phyloP scores from a whole-genome alignment of 352 stramenopile species.

The Peronospora destructor region DNA sequence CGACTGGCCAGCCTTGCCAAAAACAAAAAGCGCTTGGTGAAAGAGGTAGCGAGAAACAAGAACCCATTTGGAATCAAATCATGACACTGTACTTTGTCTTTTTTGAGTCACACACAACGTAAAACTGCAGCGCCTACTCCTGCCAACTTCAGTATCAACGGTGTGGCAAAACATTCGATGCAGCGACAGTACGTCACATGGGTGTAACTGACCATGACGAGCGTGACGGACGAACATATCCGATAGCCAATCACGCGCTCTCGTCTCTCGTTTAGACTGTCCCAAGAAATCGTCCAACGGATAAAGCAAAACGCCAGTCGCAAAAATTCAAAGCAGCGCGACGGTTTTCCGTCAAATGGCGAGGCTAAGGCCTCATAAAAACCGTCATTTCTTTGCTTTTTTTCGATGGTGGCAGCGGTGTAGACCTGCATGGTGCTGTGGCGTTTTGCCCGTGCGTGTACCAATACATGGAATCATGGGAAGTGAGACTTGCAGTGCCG shows the following conservation, averaged over 20 bases:
- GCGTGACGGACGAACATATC: conserved; percentile 57
- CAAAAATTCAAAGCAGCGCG: not conserved
- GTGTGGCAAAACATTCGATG: conserved; percentile 12
- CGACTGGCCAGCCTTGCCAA: too few species aligned
- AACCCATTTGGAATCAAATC: too few species aligned
- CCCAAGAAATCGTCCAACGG: not conserved
- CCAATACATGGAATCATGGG: too few species aligned
- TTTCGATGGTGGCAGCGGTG: not conserved
- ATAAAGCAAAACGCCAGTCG: not conserved
- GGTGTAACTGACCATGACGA: conserved; percentile 42
- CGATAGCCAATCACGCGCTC: conserved; percentile 22
- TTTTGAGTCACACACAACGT: not conserved
- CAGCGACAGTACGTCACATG: conserved; percentile 16
- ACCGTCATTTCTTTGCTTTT: not conserved
- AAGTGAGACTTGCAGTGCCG: too few species aligned
- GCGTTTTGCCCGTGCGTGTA: too few species aligned
- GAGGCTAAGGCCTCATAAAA: conserved; percentile 8
- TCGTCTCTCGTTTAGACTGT: conserved; percentile 15
- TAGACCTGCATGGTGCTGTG: not conserved
- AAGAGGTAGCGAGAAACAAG: too few species aligned
- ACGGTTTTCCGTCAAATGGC: conserved; percentile 24
- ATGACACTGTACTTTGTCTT: too few species aligned
- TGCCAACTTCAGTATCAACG: conserved; percentile 10
- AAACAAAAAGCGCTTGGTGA: too few species aligned
- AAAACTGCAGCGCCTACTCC: not conserved